These are phyloP conservation scores for Alternaria brassicicola DNA, from an alignment of 2,329 filamentous ascomycete genomes.

Conservation along the genomic window DNA sequence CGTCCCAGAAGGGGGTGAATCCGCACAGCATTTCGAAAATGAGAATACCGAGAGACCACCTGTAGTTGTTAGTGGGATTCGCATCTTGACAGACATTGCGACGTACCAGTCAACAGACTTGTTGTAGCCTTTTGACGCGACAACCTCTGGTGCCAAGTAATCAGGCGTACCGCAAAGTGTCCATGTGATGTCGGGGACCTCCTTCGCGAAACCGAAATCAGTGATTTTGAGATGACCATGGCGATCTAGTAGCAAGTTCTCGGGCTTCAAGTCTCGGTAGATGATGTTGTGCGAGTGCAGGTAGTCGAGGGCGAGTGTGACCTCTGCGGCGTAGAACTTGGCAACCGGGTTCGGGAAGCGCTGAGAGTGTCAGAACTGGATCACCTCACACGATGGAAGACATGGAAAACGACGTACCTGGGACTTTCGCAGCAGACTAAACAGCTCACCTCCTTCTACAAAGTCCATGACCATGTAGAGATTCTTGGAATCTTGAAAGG, in stretches of 20 bases:
- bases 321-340: conserved; percentile 98
- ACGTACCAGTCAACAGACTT: conserved; percentile 98
- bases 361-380: conserved; percentile 55
- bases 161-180: conserved; percentile 97
- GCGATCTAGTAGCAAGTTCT: conserved; percentile 88
- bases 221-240: conserved; percentile 97
- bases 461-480: conserved; percentile 99
- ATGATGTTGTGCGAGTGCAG: conserved; percentile 95
- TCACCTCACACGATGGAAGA: neutral
- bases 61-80: conserved; percentile 47
- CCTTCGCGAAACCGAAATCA: conserved; percentile 98
- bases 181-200: conserved; percentile 98
- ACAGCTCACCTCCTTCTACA: conserved; percentile 96
- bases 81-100: conserved; percentile 7
- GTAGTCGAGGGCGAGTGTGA: conserved; percentile 93
- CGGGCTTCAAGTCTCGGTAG: conserved; percentile 95
- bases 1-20: conserved; percentile 99
- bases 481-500: conserved; percentile 93
- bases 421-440: conserved; percentile 92
- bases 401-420: conserved; percentile 4
- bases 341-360: conserved; percentile 98
- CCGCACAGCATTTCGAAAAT: conserved; percentile 99
- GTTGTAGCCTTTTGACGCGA: conserved; percentile 99
- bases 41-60: conserved; percentile 97
- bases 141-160: conserved; percentile 95